These are phyloP conservation scores for Pseudogymnoascus sp. DNA, from an alignment of 2,329 filamentous ascomycete species.

Conservation along the genomic window DNA sequence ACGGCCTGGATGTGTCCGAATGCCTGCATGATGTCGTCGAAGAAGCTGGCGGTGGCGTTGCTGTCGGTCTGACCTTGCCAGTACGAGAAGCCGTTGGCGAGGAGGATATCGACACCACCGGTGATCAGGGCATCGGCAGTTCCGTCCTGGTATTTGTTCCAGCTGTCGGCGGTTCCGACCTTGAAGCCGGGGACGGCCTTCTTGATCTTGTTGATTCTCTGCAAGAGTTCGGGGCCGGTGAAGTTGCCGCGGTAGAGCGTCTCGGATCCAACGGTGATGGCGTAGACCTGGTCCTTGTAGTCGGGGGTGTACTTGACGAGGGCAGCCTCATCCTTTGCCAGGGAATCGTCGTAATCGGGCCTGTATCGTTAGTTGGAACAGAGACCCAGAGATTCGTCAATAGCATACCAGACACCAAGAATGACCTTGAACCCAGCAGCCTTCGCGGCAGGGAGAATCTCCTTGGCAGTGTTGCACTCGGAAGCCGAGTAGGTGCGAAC, in stretches of 20 bases:
- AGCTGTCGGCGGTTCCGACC: constrained; percentile 62
- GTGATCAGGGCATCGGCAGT: constrained; percentile 56
- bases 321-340: constrained; percentile 51
- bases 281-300: constrained; percentile 53
- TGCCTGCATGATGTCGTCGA: constrained; percentile 59
- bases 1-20: constrained; percentile 53
- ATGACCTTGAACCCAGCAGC: constrained; percentile 57
- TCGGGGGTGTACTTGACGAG: constrained; percentile 41
- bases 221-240: constrained; percentile 50
- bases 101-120: constrained; percentile 46
- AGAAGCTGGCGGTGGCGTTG: constrained; percentile 50
- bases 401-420: constrained; percentile 57
- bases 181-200: constrained; percentile 45
- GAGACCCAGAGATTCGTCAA: not conserved
- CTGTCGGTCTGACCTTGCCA: constrained; percentile 58
- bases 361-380: constrained; percentile 27
- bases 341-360: constrained; percentile 56
- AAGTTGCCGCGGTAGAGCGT: constrained; percentile 62
- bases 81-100: constrained; percentile 65
- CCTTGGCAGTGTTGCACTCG: constrained; percentile 56
- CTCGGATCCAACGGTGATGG: constrained; percentile 64
- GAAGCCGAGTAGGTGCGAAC: constrained; percentile 60
- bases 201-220: constrained; percentile 55
- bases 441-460: constrained; percentile 59
- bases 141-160: constrained; percentile 64